Percentiles rank a stretch among this genome's conserved stretches.
Conservation (phyloP, 2,329 filamentous ascomycete genomes). For the Alternaria metachromatica region DNA sequence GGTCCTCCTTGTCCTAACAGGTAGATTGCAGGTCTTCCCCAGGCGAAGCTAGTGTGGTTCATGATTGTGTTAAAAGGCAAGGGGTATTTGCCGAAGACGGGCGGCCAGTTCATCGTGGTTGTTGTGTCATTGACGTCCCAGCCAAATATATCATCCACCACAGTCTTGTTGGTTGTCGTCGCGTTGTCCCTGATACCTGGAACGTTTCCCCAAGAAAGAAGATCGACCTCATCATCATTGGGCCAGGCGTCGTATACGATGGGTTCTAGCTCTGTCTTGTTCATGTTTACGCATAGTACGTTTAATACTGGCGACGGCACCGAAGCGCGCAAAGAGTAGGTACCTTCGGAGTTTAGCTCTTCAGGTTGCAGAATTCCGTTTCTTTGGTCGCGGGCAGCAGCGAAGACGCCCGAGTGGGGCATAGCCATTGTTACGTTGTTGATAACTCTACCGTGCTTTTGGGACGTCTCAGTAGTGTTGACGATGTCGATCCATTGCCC, state of each 20-base stretch:
- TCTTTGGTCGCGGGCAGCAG: constrained; percentile 64
- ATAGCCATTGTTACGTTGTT: constrained; percentile 81
- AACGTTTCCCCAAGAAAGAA: constrained; percentile 28
- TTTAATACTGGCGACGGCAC: constrained; percentile 75
- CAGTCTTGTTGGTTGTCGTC: constrained; percentile 50
- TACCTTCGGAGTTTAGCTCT: constrained; percentile 66
- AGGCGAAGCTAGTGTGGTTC: constrained; percentile 44
- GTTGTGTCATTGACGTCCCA: constrained; percentile 66
- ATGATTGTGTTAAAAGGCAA: constrained; percentile 67
- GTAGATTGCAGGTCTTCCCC: constrained; percentile 66
- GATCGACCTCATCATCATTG: constrained; percentile 46
- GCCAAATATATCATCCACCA: constrained; percentile 72
- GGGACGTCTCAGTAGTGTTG: constrained; percentile 61
- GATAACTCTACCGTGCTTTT: constrained; percentile 63
- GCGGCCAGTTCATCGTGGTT: constrained; percentile 53
- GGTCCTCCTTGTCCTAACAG: constrained; percentile 58
- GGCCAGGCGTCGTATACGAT: constrained; percentile 69
- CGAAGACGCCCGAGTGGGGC: constrained; percentile 74
- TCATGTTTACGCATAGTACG: constrained; percentile 74
- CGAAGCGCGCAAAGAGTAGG: constrained; percentile 71
- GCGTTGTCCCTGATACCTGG: constrained; percentile 23
- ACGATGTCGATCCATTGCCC: constrained; percentile 72
- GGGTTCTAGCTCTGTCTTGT: constrained; percentile 64
- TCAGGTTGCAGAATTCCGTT: constrained; percentile 75
- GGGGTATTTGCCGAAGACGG: constrained; percentile 59